Base-by-base conservation (phyloP, 2,329 filamentous ascomycete genomes). In the Hymenoscyphus albidus region DNA sequence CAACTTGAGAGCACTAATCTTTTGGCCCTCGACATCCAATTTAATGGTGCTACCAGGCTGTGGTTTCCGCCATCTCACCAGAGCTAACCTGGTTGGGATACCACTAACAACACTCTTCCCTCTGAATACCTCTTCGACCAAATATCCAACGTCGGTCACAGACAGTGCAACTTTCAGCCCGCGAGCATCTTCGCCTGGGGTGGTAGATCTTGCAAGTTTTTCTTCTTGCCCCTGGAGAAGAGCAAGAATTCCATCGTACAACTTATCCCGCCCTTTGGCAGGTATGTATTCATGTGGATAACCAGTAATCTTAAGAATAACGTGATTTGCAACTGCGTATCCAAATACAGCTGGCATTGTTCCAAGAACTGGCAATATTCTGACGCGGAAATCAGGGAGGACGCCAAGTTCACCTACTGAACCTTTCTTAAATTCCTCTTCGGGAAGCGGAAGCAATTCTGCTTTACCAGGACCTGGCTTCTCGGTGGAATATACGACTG, bases 261-360 rank as follows among this genome's bases (percentile, higher is more conserved):
- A 88, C 79, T 96, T 97, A 58, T 96, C 92, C 16, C 94, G 83
- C 10, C 87, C 87, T 77, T 97, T 97, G 61, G 86, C 87, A 0
- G 88, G 86, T 0, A 92, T 80, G 75, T 95, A 96, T 68, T 96
- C 93, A 58, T 90, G 85, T 0, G 95, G 95, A 73, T 99, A 99
- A 7, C 88, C 91, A 69, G 83, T 78, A 58, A 98, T 85, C 64
- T 87, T 86, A 63, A 96, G 83, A 69, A 99, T 94, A 65, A 98
- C 87, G 75, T 98, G 92, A 77, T 98, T 99, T 3, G 95, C 95
- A 9, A 91, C 86, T 0, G 90, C 91, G 63, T 97, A 90, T 9
- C 95, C 95, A 76, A 99, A 99, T 0, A 98, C 89, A 2, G 95
- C 94, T 0, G 95, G 95, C 93, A 99, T 97, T 0, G 95, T 99